A percentile compares a stretch with the other conserved stretches of the same genome.
These are phyloP conservation scores for Sanguinoderma infundibulare DNA, from an alignment of 1,284 basidiomycete species.

Conservation along the genomic window DNA sequence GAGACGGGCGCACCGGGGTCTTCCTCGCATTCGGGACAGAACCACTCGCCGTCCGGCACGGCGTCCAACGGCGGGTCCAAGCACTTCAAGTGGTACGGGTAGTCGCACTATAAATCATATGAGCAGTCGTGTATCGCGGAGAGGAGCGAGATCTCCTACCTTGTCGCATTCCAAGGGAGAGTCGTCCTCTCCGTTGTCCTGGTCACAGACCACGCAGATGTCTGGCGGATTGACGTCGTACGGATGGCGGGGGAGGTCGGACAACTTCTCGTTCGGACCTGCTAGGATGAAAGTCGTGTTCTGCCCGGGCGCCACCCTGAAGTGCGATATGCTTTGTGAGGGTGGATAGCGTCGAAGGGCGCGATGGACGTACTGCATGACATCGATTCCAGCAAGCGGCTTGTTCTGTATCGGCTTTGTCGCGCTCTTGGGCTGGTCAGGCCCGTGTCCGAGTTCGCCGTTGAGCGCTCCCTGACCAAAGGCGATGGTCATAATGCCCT, in stretches of 20 bases:
- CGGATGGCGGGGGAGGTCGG: conserved; percentile 79
- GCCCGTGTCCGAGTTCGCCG: conserved; percentile 84
- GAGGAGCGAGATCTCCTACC: conserved; percentile 44
- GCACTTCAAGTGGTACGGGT: conserved; percentile 86
- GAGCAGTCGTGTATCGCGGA: too few relatives aligned
- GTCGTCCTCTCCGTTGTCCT: conserved; percentile 70
- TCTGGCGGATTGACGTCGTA: conserved; percentile 71
- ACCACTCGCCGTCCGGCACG: conserved; percentile 92
- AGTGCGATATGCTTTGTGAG: background rate
- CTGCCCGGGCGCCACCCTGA: conserved; percentile 82
- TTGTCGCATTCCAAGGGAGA: conserved; percentile 86
- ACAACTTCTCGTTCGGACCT: conserved; percentile 66
- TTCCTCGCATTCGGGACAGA: conserved; percentile 74
- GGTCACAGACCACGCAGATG: conserved; percentile 74
- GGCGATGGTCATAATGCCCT: conserved; percentile 77
- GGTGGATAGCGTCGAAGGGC: background rate
- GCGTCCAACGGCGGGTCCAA: conserved; percentile 76
- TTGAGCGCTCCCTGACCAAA: conserved; percentile 88
- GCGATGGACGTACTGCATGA: conserved; percentile 67
- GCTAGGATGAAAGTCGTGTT: conserved; percentile 87
- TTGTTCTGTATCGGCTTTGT: conserved; percentile 82
- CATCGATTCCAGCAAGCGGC: conserved; percentile 74
- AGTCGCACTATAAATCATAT: conserved; percentile 70
- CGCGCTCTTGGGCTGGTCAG: conserved; percentile 81
- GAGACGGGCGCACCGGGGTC: conserved; percentile 40